Evolutionary conservation across 2,329 filamentous ascomycete genomes (phyloP), one percentile per base, ranked within the genome.

Genomic region (Aspergillus ustus): DNA sequence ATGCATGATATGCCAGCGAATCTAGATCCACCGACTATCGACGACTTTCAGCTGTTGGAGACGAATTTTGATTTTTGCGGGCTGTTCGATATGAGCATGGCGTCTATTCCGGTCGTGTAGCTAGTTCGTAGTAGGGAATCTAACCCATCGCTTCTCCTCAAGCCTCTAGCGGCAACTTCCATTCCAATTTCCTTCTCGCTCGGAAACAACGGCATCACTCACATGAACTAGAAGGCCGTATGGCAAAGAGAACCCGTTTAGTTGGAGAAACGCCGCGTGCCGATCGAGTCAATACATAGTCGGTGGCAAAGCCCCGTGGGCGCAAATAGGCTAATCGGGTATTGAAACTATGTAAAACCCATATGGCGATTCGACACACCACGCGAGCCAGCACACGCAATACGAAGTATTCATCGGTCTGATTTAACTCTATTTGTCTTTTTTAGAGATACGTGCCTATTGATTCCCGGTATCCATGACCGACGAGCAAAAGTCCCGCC

Each of bases 1-100:
- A 22, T 52, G 25, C 37, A 34, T 6, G 43, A 52, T 13, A 29
- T 53, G 7, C 40, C 37, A 37, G n/a, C 9, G n/a, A 45, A 40
- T 15, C 11, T 59, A 19, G 44, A 49, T 7, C 43, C 31, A 43
- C 37, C 51, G 15, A 15, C 28, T 6, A 20, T 59, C 5, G 29
- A 45, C 2, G 57, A 54, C 19, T 37, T 59, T 7, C 57, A 59
- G 43, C 50, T 59, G 19, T 29, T 59, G 11, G 57, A 49, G 11
- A n/a, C 50, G 31, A 53, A 13, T 7, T 59, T 59, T 43, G 57
- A 59, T 22, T 59, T 59, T 11, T 59, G 57, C 28, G 57, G 57
- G 19, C 31, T 59, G 50, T 59, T 59, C 22, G 57, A 59, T 54
- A 34, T 59, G 48, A 52, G 37, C 28, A 25, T 52, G 48, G 22